These are phyloP conservation scores for Ajuga reptans DNA, from an alignment of 305 asterid genomes.

Conservation along the genomic window DNA sequence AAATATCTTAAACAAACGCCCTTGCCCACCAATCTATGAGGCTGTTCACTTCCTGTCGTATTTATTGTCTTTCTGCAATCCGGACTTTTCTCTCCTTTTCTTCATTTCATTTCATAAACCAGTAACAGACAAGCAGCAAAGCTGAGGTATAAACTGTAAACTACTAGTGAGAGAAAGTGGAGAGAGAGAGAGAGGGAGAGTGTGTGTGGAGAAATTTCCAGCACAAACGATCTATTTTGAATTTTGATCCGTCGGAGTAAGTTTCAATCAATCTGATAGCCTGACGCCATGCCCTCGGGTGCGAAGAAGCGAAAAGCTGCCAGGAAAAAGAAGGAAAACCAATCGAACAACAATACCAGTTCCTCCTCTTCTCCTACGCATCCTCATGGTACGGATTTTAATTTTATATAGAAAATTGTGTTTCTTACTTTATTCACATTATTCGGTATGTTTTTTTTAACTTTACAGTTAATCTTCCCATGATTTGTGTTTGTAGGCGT, in stretches of 20 bases:
- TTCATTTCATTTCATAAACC: background rate
- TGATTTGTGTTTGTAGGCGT: slow-evolving; percentile 36
- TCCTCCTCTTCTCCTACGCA: slow-evolving; percentile 20
- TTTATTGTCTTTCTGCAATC: slow-evolving; percentile 19
- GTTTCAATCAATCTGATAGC: background rate
- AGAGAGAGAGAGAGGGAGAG: background rate
- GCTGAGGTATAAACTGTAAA: background rate
- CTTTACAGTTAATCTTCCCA: slow-evolving; percentile 28
- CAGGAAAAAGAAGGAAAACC: slow-evolving; percentile 51
- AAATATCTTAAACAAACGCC: background rate
- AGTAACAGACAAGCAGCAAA: slow-evolving; percentile 15
- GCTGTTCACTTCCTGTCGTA: slow-evolving; percentile 10
- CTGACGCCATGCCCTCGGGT: slow-evolving; percentile 61
- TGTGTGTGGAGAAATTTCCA: background rate
- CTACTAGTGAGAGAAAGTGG: slow-evolving; percentile 4
- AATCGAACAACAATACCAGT: slow-evolving; percentile 17
- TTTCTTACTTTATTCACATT: slow-evolving; percentile 21
- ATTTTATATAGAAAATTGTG: background rate
- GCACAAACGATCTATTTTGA: background rate
- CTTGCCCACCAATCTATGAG: slow-evolving; percentile 19
- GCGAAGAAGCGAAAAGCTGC: slow-evolving; percentile 78
- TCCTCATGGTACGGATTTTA: slow-evolving; percentile 33
- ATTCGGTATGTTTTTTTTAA: slow-evolving; percentile 5
- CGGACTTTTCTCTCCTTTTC: background rate
- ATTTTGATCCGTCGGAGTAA: slow-evolving; percentile 8